Base-by-base conservation (phyloP, 768 basidiomycete genomes). In the Termitomyces sp. region DNA sequence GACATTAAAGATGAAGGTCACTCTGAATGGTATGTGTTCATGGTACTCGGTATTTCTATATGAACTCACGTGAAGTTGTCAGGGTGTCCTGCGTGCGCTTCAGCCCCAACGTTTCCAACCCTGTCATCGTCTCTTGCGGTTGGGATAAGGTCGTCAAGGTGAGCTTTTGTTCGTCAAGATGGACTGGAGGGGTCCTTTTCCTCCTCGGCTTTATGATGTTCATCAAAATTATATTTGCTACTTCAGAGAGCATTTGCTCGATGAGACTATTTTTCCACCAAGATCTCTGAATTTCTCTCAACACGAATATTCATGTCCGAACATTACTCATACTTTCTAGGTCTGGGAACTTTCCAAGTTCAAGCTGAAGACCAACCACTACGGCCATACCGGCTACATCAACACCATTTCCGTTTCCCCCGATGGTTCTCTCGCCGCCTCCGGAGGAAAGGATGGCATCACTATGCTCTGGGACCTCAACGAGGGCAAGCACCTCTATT, bases 131-230 rank as follows among this genome's bases (percentile, higher is more conserved):
- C 58, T 98, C 97, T 60, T 90, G 88, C 68, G 97, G 97, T 68
- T 99, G 97, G 97, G 97, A 99, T 82, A 98, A 98, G 82, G 94
- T 98, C 62, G 97, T 99, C 73, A 99, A 99, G 87, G 97, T 96
- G 65, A 76, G 86, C 38, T 41, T 69, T 55, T 24, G 16, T 46
- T 54, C 46, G 32, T 40, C 48, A 32, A n/a, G 35, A 14, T 55
- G 10, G 14, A 28, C 50, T 52, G 20, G 30, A 35, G 18, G n/a
- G 32, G 20, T 32, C 11, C 13, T 35, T 52, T 44, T 11, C 45
- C 38, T 38, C 26, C 41, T 55, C 48, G 52, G 44, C 38, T 35
- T 59, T 53, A 56, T 75, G 74, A 77, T 74, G 76, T 69, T 72
- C 55, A 63, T 50, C 45, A 58, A 67, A 69, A 52, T 58, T 75